Percentiles rank a stretch among this genome's conserved stretches.
Evolutionary conservation across 2,329 filamentous ascomycete genomes (phyloP).

Genomic region (Aspergillus pseudonomiae): DNA sequence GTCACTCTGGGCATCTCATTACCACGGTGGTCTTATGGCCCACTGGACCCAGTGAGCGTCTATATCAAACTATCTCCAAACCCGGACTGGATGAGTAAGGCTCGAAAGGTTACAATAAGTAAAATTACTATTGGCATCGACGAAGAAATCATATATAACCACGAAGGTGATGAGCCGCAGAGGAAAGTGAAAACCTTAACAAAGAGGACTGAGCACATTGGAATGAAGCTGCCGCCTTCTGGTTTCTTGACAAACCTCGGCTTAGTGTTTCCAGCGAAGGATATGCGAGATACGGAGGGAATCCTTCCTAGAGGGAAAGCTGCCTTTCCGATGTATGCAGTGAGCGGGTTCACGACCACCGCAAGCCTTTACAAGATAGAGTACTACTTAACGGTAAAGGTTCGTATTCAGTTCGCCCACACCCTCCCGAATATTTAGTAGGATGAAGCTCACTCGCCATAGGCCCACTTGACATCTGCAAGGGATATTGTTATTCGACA

Average conservation of each 20-base stretch:
- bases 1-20: conserved; percentile 90
- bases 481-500: conserved; percentile 87
- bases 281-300: conserved; percentile 82
- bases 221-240: conserved; percentile 82
- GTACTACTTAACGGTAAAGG: conserved; percentile 93
- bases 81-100: conserved; percentile 86
- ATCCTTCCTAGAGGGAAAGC: conserved; percentile 82
- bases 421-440: not conserved
- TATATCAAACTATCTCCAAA: conserved; percentile 95
- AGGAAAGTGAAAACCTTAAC: conserved; percentile 86
- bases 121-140: conserved; percentile 94
- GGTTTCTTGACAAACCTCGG: conserved; percentile 93
- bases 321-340: conserved; percentile 85
- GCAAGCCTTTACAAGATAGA: conserved; percentile 97
- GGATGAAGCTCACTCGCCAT: conserved; percentile 8
- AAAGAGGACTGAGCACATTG: conserved; percentile 79
- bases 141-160: conserved; percentile 98
- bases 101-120: conserved; percentile 87
- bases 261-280: conserved; percentile 86
- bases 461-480: conserved; percentile 87
- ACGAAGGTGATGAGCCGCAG: conserved; percentile 91
- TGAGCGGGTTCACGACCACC: conserved; percentile 89
- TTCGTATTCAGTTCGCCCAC: conserved; percentile 41
- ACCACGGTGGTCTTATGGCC: conserved; percentile 94
- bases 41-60: conserved; percentile 90